Evolutionary conservation across 2,329 filamentous ascomycete genomes (phyloP).

Genomic region (Exophiala phaeomuriformis): DNA sequence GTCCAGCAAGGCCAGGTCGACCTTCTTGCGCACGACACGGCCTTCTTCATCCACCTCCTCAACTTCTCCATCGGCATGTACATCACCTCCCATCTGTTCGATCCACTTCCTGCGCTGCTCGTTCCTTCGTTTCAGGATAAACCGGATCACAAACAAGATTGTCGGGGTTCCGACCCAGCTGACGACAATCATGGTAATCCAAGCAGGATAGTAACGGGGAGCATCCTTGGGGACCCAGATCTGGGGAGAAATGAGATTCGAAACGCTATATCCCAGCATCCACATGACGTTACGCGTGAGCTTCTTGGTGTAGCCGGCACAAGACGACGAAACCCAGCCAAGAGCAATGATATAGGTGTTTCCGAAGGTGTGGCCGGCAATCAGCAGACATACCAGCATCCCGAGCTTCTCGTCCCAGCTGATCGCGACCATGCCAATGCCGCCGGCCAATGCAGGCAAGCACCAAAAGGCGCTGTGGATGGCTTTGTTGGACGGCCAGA

Average conservation of each 20-base stretch:
- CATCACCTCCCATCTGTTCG: conserved; percentile 17
- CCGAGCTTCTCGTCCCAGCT: conserved; percentile 36
- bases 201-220: conserved; percentile 27
- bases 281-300: conserved; percentile 32
- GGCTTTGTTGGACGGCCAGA: background rate
- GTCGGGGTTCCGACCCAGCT: conserved; percentile 36
- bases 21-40: conserved; percentile 28
- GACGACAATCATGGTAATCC: conserved; percentile 29
- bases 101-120: conserved; percentile 30
- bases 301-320: conserved; percentile 29
- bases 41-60: conserved; percentile 28
- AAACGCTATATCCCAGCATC: conserved; percentile 34
- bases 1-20: conserved; percentile 32
- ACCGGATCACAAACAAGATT: conserved; percentile 36
- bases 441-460: conserved; percentile 25
- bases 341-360: conserved; percentile 37
- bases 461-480: conserved; percentile 28
- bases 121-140: conserved; percentile 32
- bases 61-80: conserved; percentile 27
- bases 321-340: conserved; percentile 34
- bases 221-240: conserved; percentile 36
- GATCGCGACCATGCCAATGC: conserved; percentile 28
- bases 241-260: conserved; percentile 40
- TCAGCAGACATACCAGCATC: conserved; percentile 35
- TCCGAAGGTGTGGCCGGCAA: conserved; percentile 32